Base-by-base conservation (phyloP, 106 monocot genomes). In the Platanthera zijinensis region DNA sequence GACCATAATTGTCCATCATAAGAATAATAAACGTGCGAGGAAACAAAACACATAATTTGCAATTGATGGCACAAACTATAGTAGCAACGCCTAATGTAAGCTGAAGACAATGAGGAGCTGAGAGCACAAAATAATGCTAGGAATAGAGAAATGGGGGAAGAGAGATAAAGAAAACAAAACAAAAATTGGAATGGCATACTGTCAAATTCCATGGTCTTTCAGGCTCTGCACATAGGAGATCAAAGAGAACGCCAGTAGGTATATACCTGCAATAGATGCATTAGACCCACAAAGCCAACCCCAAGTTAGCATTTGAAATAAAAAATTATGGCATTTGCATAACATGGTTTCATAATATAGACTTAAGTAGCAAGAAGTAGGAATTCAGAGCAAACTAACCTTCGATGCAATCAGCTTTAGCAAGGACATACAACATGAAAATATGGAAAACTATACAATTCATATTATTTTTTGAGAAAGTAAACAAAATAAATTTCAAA, bases 171-270 rank as follows among this genome's bases (percentile, higher is more conserved):
- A 51, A 72, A 72, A 50, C 14, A 10, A 50, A 25, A 22, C 50
- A 30, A 68, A 50, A 80, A 80, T n/a, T 19, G 17, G 17, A 62
- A 62, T 62, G 6, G 18, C 48, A 47, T 89, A 96, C 96, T 77
- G 92, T 96, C 79, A 96, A 81, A 70, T 96, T 91, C 96, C 96
- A 96, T 9, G 96, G 96, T 69, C 96, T 87, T 82, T 96, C 96
- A 70, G 96, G 96, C 74, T 93, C 96, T 21, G 90, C 82, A 77
- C 93, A 96, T 75, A 96, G 78, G 75, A 96, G 89, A 84, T 96
- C 96, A 86, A 93, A 93, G 25, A 96, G 90, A 87, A 96, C 93
- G 19, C 96, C 96, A 71, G 85, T 96, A 14, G 96, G 96, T 77
- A 96, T 83, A 75, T 93, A 82, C 96, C 96, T 96, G 78, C 51